Evolutionary conservation across 2,329 filamentous ascomycete genomes (phyloP), one percentile per base, ranked within the genome.

Genomic region (Calonectria ilicicola): DNA sequence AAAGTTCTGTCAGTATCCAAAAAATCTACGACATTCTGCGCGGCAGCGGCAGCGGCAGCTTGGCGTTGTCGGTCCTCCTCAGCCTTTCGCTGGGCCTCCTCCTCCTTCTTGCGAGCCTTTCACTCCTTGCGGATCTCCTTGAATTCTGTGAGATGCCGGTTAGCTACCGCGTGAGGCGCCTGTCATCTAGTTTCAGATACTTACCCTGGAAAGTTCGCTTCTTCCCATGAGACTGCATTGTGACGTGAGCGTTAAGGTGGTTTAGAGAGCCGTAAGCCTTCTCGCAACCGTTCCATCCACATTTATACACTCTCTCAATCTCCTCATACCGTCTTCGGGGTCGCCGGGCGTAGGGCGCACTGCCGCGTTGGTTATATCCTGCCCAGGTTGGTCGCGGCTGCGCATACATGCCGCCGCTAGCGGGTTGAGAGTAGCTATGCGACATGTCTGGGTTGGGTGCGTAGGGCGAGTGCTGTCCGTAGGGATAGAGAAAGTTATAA

Each of bases 221-320:
- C 77, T 92, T 89, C 14, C 97, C 97, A 80, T 99, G 97, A 73
- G 95, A 97, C 84, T 99, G 97, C 97, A 98, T 98, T 15, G 97
- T 98, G 62, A 99, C 97, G 82, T 99, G 97, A 46, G 97, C 97
- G 82, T 99, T 99, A 78, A 99, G 84, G 83, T 99, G 97, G 84
- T 99, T 99, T 74, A 99, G 86, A 58, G 97, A 98, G 72, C 97
- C 97, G 79, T 99, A 99, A 2, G 97, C 97, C 86, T 98, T 99
- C 85, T 99, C 97, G 82, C 97, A 99, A 10, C 96, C 96, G 77
- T 98, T 96, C 95, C 95, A 98, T 29, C 96, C 97, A 82, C 97
- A 99, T 85, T 98, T 98, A 88, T 99, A 98, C 97, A 99, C 98
- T 82, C 97, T 93, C 87, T 99, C 97, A 79, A 99, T 99, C 83